Conservation (phyloP, 1,284 basidiomycete species). For the Agroathelia rolfsii region DNA sequence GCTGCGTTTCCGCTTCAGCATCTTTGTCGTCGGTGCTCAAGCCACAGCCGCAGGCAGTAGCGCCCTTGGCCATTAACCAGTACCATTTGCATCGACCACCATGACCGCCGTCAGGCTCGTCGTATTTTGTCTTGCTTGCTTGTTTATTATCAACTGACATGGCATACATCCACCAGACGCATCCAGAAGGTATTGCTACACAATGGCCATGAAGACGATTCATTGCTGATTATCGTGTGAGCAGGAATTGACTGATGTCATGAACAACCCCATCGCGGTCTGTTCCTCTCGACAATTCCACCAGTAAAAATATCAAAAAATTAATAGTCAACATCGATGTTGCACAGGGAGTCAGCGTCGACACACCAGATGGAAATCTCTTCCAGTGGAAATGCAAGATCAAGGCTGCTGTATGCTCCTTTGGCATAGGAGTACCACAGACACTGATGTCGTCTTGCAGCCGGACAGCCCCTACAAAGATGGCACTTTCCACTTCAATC, state of each 20-base stretch:
- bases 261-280: conserved; percentile 53
- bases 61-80: conserved; percentile 7
- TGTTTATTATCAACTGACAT: conserved; percentile 8
- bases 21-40: conserved; percentile 11
- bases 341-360: conserved; percentile 48
- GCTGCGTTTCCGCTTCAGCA: conserved; percentile 30
- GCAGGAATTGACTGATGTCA: conserved; percentile 56
- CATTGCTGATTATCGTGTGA: conserved; percentile 11
- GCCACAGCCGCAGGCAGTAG: conserved; percentile 2
- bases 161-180: conserved; percentile 32
- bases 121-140: conserved; percentile 8
- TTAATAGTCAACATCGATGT: too few species aligned
- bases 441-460: conserved; percentile 27
- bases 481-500: conserved; percentile 70
- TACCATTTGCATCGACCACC: conserved; percentile 15
- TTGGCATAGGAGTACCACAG: conserved; percentile 4
- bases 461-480: conserved; percentile 75
- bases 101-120: conserved; percentile 23
- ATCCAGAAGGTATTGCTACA: conserved; percentile 49
- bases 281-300: conserved; percentile 12
- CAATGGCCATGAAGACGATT: conserved; percentile 8
- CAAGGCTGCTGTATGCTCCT: conserved; percentile 57
- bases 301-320: conserved; percentile 6
- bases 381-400: conserved; percentile 73
- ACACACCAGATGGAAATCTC: conserved; percentile 64